Evolutionary conservation across 108 stramenopile genomes (phyloP), one percentile per base, ranked within the genome.

Genomic region (Nitzschia sp.): DNA sequence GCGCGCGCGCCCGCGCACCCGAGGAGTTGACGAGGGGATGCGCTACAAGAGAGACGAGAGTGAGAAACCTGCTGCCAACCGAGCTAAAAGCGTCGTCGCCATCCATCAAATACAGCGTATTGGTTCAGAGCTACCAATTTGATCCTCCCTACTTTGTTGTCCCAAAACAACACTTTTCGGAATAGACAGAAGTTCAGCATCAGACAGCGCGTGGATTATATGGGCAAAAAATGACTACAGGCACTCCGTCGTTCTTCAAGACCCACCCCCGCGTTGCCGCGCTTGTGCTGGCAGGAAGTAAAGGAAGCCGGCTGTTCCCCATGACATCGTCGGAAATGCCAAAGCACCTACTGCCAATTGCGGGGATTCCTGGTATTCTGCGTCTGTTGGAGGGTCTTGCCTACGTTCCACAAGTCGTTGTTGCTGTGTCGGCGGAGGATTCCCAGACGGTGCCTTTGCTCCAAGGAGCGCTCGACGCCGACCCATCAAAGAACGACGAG

Each of bases 261-360:
- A 66, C 73, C 34, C 55, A 74, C 59, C 66, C 66, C 9, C 66
- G 74, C n/a, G 66, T 46, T 19, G 74, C 60, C 46, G 86, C 83
- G 24, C 79, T 93, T 1, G 64, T 93, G 23, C 69, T 93, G 66
- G 92, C 92, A 9, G 69, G 79, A 29, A 85, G 82, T 13, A 75
- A 70, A 24, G 92, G 92, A 53, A 65, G 85, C 4, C 80, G 92
- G 24, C 74, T 93, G 21, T 93, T 80, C 54, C 92, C 92, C 33
- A 66, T 93, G 58, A 87, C 87, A 3, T 83, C 85, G 2, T 34
- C 33, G 24, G 57, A 60, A 2, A 72, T 26, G 38, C 92, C 92
- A 36, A 93, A 93, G 56, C 92, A 93, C 59, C 60, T 93, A 30
- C 46, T 93, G 42, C 89, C 87, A 13, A 64, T 84, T 21, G 86